Percentiles rank a stretch among this genome's conserved stretches.
Evolutionary conservation across 306 rosid genomes (phyloP).

Genomic region (Rubus idaeus): DNA sequence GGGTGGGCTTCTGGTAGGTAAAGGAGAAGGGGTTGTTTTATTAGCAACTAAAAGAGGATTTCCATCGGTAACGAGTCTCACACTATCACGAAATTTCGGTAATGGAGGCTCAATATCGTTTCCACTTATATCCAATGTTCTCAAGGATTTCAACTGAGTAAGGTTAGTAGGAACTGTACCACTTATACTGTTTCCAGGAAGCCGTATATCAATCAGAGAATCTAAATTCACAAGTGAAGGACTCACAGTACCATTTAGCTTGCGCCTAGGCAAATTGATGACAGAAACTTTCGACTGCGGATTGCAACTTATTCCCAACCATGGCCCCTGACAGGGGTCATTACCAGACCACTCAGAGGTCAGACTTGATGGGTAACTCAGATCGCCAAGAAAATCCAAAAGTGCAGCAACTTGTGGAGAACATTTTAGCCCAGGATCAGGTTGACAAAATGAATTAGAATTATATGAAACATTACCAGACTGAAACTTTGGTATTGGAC

Average conservation of each 20-base stretch:
- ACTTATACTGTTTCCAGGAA: conserved; percentile 49
- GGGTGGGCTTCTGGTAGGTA: conserved; percentile 32
- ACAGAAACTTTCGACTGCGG: conserved; percentile 45
- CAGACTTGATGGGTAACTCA: conserved; percentile 63
- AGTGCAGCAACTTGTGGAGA: conserved; percentile 52
- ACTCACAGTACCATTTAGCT: conserved; percentile 64
- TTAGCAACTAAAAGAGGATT: conserved; percentile 49
- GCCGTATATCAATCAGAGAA: conserved; percentile 58
- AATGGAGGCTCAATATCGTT: conserved; percentile 67
- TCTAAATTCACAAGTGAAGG: conserved; percentile 66
- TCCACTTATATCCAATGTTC: conserved; percentile 58
- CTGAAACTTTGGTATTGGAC: conserved; percentile 71
- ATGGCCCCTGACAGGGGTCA: conserved; percentile 63
- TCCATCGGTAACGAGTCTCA: conserved; percentile 46
- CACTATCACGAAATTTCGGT: conserved; percentile 48
- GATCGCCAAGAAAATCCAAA: conserved; percentile 53
- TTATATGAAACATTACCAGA: conserved; percentile 46
- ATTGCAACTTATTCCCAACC: conserved; percentile 79
- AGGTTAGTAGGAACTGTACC: conserved; percentile 56
- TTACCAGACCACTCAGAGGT: conserved; percentile 71
- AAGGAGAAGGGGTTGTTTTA: conserved; percentile 32
- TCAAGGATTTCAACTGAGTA: conserved; percentile 49
- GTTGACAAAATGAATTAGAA: conserved; percentile 59
- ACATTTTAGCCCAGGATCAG: conserved; percentile 59
- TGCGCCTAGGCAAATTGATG: conserved; percentile 60